Evolutionary conservation across 495 filamentous ascomycete species (phyloP).

Genomic region (Aspergillus baeticus): DNA sequence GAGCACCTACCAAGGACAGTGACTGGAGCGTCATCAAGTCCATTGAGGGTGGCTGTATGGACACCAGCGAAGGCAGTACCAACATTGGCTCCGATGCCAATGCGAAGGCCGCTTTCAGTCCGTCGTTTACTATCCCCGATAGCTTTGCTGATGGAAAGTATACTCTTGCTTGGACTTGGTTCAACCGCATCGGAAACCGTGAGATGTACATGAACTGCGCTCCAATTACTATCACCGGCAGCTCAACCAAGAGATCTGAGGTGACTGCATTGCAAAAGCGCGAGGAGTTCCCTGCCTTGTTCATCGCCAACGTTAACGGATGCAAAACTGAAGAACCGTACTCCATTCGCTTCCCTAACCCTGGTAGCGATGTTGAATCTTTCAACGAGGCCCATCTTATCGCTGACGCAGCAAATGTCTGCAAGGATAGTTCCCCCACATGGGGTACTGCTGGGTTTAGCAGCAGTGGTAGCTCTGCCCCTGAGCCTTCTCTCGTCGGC

Average conservation of each 20-base stretch:
- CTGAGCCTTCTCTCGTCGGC: slow-evolving; percentile 14
- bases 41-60: slow-evolving; percentile 76
- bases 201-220: slow-evolving; percentile 98
- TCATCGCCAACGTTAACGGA: slow-evolving; percentile 74
- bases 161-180: slow-evolving; percentile 85
- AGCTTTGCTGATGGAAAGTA: slow-evolving; percentile 49
- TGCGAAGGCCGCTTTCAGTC: slow-evolving; percentile 24
- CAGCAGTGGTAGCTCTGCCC: slow-evolving; percentile 12
- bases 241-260: slow-evolving; percentile 41
- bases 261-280: slow-evolving; percentile 31
- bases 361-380: slow-evolving; percentile 59
- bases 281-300: slow-evolving; percentile 69
- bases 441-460: slow-evolving; percentile 28
- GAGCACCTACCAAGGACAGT: slow-evolving; percentile 48
- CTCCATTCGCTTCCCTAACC: slow-evolving; percentile 71
- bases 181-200: slow-evolving; percentile 82
- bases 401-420: slow-evolving; percentile 26
- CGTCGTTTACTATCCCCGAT: slow-evolving; percentile 48
- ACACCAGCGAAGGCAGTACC: slow-evolving; percentile 47
- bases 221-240: slow-evolving; percentile 60
- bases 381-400: slow-evolving; percentile 26
- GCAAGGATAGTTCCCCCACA: slow-evolving; percentile 28
- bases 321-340: slow-evolving; percentile 52
- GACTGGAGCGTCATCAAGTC: slow-evolving; percentile 80
- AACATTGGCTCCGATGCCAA: slow-evolving; percentile 32